A percentile compares a stretch with the other conserved stretches of the same genome.
phyloP scores from a whole-genome alignment of 345 rosid genomes.

The rapeseed (Brassica napus) region Da-Ae NC_063447.1:11170001-11170500 shows the following conservation, averaged over 20 bases:
- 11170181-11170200: conserved; percentile 46
- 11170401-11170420: not conserved
- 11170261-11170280: not conserved
- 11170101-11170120: not conserved
- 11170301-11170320: not conserved
- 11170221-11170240: conserved; percentile 82
- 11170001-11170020: not conserved
- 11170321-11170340: not conserved
- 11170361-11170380: not conserved
- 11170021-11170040: conserved; percentile 9
- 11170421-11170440: not conserved
- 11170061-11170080: not conserved
- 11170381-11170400: not conserved
- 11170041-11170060: not conserved
- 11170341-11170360: not conserved
- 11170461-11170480: not conserved
- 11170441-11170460: not conserved
- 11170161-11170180: not conserved
- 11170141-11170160: not conserved
- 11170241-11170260: conserved; percentile 48
- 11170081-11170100: not conserved
- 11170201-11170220: conserved; percentile 87
- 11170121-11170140: not conserved
- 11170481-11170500: not conserved
- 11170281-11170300: not conserved